Conservation (phyloP, 352 stramenopile genomes). For the Globisporangium takayamanum region DNA sequence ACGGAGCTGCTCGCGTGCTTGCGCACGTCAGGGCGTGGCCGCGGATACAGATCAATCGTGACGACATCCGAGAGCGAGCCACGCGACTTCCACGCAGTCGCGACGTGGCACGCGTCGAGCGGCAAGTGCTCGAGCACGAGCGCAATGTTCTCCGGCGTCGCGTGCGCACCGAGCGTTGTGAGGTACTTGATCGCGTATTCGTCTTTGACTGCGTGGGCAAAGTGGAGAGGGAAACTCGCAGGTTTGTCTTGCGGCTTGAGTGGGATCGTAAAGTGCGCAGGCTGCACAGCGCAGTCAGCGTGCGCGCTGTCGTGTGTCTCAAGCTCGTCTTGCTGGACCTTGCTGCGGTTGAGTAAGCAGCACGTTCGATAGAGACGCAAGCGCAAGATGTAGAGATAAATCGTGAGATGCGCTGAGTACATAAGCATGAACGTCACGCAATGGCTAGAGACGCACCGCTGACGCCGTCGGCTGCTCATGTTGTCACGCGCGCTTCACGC, state of each 20-base stretch:
- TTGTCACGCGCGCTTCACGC: no score
- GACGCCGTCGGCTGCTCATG: neutral
- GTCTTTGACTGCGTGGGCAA: conserved; percentile 43
- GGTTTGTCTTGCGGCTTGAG: conserved; percentile 50
- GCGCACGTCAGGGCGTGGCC: neutral
- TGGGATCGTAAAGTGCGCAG: conserved; percentile 46
- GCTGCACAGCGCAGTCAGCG: conserved; percentile 33
- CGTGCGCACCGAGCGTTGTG: conserved; percentile 41
- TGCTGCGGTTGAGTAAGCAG: neutral
- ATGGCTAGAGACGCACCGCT: neutral
- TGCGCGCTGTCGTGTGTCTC: neutral
- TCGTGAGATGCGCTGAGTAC: neutral
- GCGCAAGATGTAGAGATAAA: neutral
- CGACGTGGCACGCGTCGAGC: conserved; percentile 53
- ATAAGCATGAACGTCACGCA: neutral
- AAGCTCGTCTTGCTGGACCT: conserved; percentile 8
- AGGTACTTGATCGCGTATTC: conserved; percentile 76
- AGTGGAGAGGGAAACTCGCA: conserved; percentile 25
- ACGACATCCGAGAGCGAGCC: conserved; percentile 46
- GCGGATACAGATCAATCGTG: conserved; percentile 46
- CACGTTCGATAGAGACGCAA: neutral
- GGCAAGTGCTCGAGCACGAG: conserved; percentile 56
- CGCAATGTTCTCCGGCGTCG: conserved; percentile 50
- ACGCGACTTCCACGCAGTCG: conserved; percentile 48
- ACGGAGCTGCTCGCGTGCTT: conserved; percentile 1